Conservation (phyloP, 2,329 filamentous ascomycete species). For the Ilyonectria destructans region DNA sequence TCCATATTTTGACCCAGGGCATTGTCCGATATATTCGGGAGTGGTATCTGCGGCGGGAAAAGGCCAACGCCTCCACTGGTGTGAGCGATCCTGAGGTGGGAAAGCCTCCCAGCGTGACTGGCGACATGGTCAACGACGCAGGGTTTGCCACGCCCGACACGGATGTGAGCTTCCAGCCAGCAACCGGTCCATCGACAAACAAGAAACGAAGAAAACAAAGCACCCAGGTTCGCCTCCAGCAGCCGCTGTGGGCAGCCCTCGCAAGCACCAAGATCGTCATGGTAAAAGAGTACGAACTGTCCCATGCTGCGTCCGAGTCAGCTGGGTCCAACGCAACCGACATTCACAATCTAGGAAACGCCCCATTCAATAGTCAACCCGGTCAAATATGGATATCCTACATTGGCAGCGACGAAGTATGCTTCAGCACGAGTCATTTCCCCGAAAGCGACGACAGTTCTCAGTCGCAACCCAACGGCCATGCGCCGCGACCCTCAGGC, state of each 20-base stretch:
- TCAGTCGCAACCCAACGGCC: slow-evolving; percentile 48
- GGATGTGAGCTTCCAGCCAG: slow-evolving; percentile 58
- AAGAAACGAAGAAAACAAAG: slow-evolving; percentile 94
- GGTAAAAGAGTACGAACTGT: slow-evolving; percentile 91
- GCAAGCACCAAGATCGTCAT: slow-evolving; percentile 98
- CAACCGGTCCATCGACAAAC: slow-evolving; percentile 68
- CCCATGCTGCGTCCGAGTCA: slow-evolving; percentile 81
- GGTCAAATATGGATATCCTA: slow-evolving; percentile 87
- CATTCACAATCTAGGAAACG: slow-evolving; percentile 83
- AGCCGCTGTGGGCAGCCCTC: slow-evolving; percentile 94
- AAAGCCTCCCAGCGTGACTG: slow-evolving; percentile 61
- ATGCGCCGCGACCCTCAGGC: slow-evolving; percentile 60
- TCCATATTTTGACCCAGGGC: slow-evolving; percentile 83
- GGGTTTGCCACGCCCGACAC: slow-evolving; percentile 70
- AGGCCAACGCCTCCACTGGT: slow-evolving; percentile 65
- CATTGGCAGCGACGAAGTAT: slow-evolving; percentile 83
- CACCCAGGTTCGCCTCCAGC: slow-evolving; percentile 89
- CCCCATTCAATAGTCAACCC: slow-evolving; percentile 79
- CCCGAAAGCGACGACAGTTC: slow-evolving; percentile 58
- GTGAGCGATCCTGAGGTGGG: slow-evolving; percentile 76
- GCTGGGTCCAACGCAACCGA: slow-evolving; percentile 83
- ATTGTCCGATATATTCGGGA: slow-evolving; percentile 80
- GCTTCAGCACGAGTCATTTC: slow-evolving; percentile 82
- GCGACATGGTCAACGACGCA: slow-evolving; percentile 48
- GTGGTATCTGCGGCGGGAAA: slow-evolving; percentile 76